These are phyloP conservation scores for Marchantia paleacea DNA, from an alignment of 225 moss, liverwort and hornwort species.

Conservation along the genomic window DNA sequence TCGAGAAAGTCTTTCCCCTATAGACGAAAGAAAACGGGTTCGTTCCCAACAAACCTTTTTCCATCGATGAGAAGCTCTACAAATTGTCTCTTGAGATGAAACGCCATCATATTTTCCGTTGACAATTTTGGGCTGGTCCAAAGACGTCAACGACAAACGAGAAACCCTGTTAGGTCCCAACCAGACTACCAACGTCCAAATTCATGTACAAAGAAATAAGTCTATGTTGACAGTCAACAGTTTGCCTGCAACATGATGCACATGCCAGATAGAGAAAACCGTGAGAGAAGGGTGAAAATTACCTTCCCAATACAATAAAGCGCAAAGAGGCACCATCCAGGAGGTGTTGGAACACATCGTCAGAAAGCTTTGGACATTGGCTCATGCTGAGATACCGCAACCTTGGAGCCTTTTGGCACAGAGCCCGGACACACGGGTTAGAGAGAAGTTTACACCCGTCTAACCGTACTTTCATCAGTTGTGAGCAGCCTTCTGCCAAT, in stretches of 20 bases:
- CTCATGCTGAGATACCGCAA: conserved; percentile 70
- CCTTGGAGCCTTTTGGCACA: conserved; percentile 60
- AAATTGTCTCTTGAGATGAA: conserved; percentile 44
- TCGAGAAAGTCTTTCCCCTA: too few species aligned
- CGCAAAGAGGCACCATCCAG: conserved; percentile 57
- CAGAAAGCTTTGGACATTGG: conserved; percentile 63
- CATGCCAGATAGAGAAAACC: background rate
- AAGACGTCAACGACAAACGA: background rate
- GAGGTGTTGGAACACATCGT: conserved; percentile 77
- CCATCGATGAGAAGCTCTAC: conserved; percentile 64
- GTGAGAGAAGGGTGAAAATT: background rate
- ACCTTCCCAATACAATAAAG: conserved; percentile 60
- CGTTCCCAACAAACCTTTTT: conserved; percentile 7
- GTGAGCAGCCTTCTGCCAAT: conserved; percentile 58
- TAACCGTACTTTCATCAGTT: conserved; percentile 62
- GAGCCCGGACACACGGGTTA: conserved; percentile 64
- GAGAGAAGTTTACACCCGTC: conserved; percentile 69
- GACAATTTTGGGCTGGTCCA: conserved; percentile 50
- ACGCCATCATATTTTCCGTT: conserved; percentile 36
- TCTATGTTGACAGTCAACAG: too few species aligned
- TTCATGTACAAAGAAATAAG: background rate
- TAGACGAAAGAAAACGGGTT: too few species aligned
- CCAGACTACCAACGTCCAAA: background rate
- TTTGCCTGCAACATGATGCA: background rate
- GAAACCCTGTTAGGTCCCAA: background rate